Evolutionary conservation across 2,329 filamentous ascomycete species (phyloP).

Genomic region (Pseudopyricularia javanii): DNA sequence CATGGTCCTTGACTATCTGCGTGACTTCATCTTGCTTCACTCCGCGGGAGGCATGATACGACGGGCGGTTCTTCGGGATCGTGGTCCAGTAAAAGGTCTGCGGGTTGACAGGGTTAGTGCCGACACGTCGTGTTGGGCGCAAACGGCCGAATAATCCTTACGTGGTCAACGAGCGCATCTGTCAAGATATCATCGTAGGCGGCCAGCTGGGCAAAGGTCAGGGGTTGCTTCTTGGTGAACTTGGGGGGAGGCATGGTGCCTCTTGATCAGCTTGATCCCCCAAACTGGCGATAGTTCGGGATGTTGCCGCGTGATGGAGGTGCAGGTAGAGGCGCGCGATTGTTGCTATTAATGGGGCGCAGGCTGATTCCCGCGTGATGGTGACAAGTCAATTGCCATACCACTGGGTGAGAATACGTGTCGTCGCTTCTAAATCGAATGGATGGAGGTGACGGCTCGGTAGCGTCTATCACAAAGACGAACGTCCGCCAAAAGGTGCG

Average conservation of each 20-base stretch:
- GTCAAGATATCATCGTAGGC: constrained; percentile 94
- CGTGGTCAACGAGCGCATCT: constrained; percentile 88
- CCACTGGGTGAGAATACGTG: background rate
- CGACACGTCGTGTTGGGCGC: background rate
- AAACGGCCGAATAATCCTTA: constrained; percentile 33
- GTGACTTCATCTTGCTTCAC: constrained; percentile 53
- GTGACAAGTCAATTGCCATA: background rate
- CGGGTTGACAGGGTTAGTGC: constrained; percentile 5
- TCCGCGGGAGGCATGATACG: constrained; percentile 74
- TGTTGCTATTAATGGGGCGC: background rate
- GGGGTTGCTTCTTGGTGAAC: constrained; percentile 48
- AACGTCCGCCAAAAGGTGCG: background rate
- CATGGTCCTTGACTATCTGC: constrained; percentile 48
- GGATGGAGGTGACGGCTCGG: background rate
- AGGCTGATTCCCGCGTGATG: background rate
- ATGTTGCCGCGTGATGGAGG: background rate
- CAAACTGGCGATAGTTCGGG: background rate
- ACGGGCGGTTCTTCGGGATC: constrained; percentile 85
- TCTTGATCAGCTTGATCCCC: background rate
- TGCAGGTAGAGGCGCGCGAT: background rate
- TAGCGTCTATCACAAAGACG: background rate
- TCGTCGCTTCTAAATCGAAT: background rate
- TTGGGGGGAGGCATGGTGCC: constrained; percentile 1
- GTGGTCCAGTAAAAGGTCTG: constrained; percentile 94
- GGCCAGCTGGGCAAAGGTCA: constrained; percentile 79